Evolutionary conservation across 2,329 filamentous ascomycete species (phyloP).

Genomic region (Xenoacremonium recifei): DNA sequence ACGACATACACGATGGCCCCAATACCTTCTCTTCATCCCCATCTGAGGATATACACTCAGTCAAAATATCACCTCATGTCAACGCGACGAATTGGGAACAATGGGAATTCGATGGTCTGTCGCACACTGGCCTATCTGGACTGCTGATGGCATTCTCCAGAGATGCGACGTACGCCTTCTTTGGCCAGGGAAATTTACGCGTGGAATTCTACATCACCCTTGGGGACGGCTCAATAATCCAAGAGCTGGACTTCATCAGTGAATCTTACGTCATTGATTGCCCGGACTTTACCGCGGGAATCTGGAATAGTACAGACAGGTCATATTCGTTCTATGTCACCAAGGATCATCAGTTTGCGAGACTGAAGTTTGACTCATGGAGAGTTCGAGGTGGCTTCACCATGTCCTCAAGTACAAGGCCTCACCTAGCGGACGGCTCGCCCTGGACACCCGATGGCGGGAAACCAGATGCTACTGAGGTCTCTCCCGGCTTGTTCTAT

Average conservation of each 20-base stretch:
- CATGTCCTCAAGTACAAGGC: conserved; percentile 1
- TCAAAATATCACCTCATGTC: conserved; percentile 2
- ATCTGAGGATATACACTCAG: conserved; percentile 3
- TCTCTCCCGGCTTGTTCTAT: conserved; percentile 2
- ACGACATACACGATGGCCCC: conserved; percentile 1
- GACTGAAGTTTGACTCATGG: conserved; percentile 4
- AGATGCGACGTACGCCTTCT: conserved; percentile 4
- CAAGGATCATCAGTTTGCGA: conserved; percentile 2
- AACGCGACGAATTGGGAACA: conserved; percentile 4
- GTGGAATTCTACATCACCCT: conserved; percentile 5
- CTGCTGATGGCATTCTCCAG: conserved; percentile 4
- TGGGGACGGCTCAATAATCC: conserved; percentile 2
- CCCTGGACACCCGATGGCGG: conserved; percentile 3
- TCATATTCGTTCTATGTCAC: conserved; percentile 4
- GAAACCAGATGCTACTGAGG: conserved; percentile 2
- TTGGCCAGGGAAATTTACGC: conserved; percentile 2
- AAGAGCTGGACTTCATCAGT: conserved; percentile 3
- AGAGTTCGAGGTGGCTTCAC: conserved; percentile 3
- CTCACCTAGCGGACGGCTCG: conserved; percentile 3
- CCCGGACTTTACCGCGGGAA: conserved; percentile 1
- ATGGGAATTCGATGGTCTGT: conserved; percentile 4
- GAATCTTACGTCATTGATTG: conserved; percentile 4
- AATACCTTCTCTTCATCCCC: conserved; percentile 4
- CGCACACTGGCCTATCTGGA: conserved; percentile 2
- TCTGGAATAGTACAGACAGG: conserved; percentile 3